Percentiles rank a stretch among this genome's conserved stretches.
These are phyloP conservation scores for Orbilia blumenaviensis DNA, from an alignment of 2,329 filamentous ascomycete genomes.

Conservation along the genomic window DNA sequence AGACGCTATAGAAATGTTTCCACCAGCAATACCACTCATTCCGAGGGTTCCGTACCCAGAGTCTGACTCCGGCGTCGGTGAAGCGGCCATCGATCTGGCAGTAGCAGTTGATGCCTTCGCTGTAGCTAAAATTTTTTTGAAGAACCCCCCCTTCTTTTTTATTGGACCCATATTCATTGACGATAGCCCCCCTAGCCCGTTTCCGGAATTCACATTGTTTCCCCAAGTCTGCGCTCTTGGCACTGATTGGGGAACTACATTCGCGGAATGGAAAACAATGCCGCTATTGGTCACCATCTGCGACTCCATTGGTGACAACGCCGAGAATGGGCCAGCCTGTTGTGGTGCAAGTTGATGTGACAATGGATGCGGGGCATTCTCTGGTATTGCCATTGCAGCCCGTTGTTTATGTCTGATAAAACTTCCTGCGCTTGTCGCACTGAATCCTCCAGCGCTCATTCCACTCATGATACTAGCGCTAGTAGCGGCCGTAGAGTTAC, in stretches of 20 bases:
- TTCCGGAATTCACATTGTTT: conserved; percentile 61
- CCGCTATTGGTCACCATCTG: conserved; percentile 59
- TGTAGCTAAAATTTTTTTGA: conserved; percentile 58
- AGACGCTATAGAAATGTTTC: conserved; percentile 61
- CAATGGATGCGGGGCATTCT: conserved; percentile 63
- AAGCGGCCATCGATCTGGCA: conserved; percentile 55
- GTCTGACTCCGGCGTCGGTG: conserved; percentile 60
- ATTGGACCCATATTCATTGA: conserved; percentile 62
- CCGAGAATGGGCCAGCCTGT: conserved; percentile 44
- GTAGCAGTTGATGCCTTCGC: conserved; percentile 58
- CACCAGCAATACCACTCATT: conserved; percentile 68
- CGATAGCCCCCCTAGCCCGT: conserved; percentile 78
- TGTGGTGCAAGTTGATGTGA: conserved; percentile 27
- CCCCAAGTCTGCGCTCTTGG: conserved; percentile 46
- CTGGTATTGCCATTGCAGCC: conserved; percentile 66
- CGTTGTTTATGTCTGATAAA: conserved; percentile 80
- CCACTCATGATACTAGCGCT: conserved; percentile 93
- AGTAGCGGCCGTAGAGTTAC: conserved; percentile 75
- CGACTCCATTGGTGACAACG: conserved; percentile 56
- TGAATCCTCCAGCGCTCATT: conserved; percentile 86
- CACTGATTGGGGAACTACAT: conserved; percentile 61
- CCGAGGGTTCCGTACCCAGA: conserved; percentile 59
- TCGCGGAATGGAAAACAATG: conserved; percentile 60
- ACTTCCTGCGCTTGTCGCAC: conserved; percentile 93
- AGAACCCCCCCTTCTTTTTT: conserved; percentile 59